phyloP scores from a whole-genome alignment of 441 rosid species.

The Melastoma candidum region DNA sequence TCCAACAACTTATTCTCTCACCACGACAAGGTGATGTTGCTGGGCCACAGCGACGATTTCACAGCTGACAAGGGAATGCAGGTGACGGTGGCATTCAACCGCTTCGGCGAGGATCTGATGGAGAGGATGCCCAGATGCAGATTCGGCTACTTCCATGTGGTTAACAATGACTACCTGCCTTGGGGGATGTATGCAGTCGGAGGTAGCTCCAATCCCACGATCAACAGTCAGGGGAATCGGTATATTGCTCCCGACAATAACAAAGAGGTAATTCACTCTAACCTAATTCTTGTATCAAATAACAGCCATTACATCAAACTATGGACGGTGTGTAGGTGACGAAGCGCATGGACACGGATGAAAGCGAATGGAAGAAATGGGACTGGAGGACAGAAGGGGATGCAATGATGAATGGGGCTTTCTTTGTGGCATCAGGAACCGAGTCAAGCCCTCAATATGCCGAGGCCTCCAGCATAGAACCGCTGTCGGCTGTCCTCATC shows the following conservation, averaged over 20 bases:
- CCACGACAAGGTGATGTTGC: constrained; percentile 16
- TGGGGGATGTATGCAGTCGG: constrained; percentile 18
- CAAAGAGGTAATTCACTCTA: constrained; percentile 8
- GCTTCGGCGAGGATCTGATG: constrained; percentile 8
- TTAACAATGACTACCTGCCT: constrained; percentile 13
- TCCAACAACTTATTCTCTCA: constrained; percentile 14
- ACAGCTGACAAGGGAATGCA: constrained; percentile 15
- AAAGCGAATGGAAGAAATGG: constrained; percentile 17
- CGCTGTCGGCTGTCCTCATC: constrained; percentile 8
- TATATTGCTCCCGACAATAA: constrained; percentile 3
- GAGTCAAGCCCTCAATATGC: constrained; percentile 15
- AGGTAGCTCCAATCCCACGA: constrained; percentile 16
- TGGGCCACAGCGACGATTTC: constrained; percentile 17
- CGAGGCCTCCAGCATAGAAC: constrained; percentile 13
- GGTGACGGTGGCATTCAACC: constrained; percentile 19
- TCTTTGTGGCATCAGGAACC: constrained; percentile 10
- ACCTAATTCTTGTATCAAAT: not conserved
- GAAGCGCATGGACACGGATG: constrained; percentile 15
- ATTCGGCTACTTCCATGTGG: constrained; percentile 16
- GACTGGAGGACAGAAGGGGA: constrained; percentile 18
- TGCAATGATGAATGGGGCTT: constrained; percentile 16
- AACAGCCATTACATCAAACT: no score
- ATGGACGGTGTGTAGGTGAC: constrained; percentile 6
- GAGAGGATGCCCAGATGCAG: constrained; percentile 18
- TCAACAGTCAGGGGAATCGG: constrained; percentile 20